A percentile compares a stretch with the other conserved stretches of the same genome.
Conservation (phyloP, 208 protist species). For the Strigomonas oncopelti region DNA sequence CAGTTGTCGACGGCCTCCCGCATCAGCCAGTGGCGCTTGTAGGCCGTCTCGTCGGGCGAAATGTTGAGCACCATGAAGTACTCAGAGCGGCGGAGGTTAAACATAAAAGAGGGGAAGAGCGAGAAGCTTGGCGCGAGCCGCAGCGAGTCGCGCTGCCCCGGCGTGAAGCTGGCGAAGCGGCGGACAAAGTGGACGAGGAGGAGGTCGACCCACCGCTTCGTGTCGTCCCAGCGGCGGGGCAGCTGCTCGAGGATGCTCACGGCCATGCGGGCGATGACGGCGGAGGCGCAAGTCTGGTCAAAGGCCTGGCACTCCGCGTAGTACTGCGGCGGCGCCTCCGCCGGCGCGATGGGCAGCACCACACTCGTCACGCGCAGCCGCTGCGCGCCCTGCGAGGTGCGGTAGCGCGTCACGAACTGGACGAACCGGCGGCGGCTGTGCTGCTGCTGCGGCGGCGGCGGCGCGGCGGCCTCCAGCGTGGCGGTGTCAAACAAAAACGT, state of each 20-base stretch:
- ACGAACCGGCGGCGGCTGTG: conserved; percentile 48
- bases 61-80: conserved; percentile 98
- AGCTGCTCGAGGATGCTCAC: conserved; percentile 66
- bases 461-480: conserved; percentile 30
- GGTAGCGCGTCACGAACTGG: conserved; percentile 95
- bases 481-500: conserved; percentile 79
- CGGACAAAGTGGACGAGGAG: conserved; percentile 96
- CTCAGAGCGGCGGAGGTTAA: conserved; percentile 97
- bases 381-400: conserved; percentile 63
- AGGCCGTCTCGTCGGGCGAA: conserved; percentile 97
- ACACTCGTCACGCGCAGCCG: conserved; percentile 89
- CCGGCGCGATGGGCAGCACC: conserved; percentile 54
- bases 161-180: conserved; percentile 91
- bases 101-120: conserved; percentile 99
- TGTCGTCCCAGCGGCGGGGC: conserved; percentile 81
- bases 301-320: conserved; percentile 73
- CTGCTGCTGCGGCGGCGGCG: neutral
- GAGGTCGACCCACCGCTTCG: conserved; percentile 97
- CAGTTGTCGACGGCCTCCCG: conserved; percentile 92
- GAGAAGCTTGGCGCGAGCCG: conserved; percentile 87
- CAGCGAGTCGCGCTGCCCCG: conserved; percentile 85
- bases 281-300: conserved; percentile 93
- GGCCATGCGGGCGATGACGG: conserved; percentile 72
- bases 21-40: conserved; percentile 96
- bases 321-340: conserved; percentile 35